Conservation (phyloP, 805 yeast species). For the Lachancea waltii region DNA sequence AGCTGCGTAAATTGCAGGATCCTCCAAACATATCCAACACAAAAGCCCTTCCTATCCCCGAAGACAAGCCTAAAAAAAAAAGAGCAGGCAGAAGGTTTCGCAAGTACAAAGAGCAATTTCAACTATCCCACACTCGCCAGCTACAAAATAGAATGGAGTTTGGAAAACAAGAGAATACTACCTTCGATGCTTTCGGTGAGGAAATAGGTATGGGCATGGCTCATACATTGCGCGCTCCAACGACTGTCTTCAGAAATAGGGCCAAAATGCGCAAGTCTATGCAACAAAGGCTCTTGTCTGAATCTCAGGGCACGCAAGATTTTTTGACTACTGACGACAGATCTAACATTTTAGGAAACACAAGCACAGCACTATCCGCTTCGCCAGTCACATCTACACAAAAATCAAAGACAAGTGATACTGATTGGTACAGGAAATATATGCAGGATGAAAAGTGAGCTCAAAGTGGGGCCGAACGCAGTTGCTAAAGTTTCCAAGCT, state of each 20-base stretch:
- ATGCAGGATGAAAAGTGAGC: neutral
- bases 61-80: constrained; percentile 68
- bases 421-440: constrained; percentile 6
- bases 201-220: constrained; percentile 81
- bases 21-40: constrained; percentile 74
- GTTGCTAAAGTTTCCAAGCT: no score
- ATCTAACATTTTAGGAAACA: constrained; percentile 5
- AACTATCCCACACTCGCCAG: constrained; percentile 70
- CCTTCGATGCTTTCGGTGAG: constrained; percentile 63
- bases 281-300: constrained; percentile 39
- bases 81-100: constrained; percentile 81
- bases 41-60: constrained; percentile 65
- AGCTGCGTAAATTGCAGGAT: constrained; percentile 62
- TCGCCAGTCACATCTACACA: no score
- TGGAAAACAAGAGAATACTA: constrained; percentile 64
- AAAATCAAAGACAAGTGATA: constrained; percentile 5
- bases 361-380: no score
- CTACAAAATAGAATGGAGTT: constrained; percentile 82
- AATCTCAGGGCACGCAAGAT: constrained; percentile 1
- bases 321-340: constrained; percentile 6
- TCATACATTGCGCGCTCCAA: constrained; percentile 19
- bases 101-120: constrained; percentile 73
- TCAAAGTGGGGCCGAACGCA: no score
- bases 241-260: constrained; percentile 35
- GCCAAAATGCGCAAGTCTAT: constrained; percentile 59